Evolutionary conservation across 2,329 filamentous ascomycete species (phyloP).

Genomic region (Neofusicoccum ribis): DNA sequence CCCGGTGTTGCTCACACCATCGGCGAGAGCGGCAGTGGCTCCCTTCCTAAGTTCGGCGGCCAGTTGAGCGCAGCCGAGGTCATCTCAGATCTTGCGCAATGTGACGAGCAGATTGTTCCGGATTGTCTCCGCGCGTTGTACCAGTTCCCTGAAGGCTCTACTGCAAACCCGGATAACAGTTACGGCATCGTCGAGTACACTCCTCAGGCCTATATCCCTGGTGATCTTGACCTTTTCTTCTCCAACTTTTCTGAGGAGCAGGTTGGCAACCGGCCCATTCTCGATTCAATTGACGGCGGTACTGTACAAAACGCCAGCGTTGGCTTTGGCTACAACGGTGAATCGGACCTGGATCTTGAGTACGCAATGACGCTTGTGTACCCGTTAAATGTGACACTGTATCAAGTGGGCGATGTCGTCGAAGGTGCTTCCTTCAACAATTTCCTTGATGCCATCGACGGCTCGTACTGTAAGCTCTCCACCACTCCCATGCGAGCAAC

Average conservation of each 20-base stretch:
- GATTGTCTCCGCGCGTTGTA: conserved; percentile 48
- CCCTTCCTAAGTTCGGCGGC: background rate
- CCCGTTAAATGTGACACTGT: conserved; percentile 52
- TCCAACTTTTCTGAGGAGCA: conserved; percentile 39
- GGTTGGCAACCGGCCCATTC: conserved; percentile 45
- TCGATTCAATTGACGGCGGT: conserved; percentile 50
- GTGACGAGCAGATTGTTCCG: conserved; percentile 58
- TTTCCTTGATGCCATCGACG: conserved; percentile 48
- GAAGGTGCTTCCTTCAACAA: conserved; percentile 26
- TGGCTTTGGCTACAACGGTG: conserved; percentile 31
- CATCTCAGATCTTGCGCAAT: conserved; percentile 29
- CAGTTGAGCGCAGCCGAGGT: background rate
- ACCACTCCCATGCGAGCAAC: background rate
- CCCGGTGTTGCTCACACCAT: background rate
- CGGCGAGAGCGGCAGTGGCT: background rate
- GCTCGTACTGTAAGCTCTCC: conserved; percentile 47
- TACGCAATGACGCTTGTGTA: conserved; percentile 53
- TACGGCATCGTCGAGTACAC: conserved; percentile 16
- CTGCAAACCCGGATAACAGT: background rate
- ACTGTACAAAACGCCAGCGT: background rate
- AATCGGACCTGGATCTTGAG: conserved; percentile 53
- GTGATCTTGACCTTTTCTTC: conserved; percentile 39
- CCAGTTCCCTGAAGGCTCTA: conserved; percentile 28
- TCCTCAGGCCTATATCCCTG: conserved; percentile 20
- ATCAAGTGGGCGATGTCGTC: conserved; percentile 51